A percentile compares a stretch with the other conserved stretches of the same genome.
Evolutionary conservation across 192 early-diverging fungal species (phyloP).

Genomic region (Obelidium mucronatum): DNA sequence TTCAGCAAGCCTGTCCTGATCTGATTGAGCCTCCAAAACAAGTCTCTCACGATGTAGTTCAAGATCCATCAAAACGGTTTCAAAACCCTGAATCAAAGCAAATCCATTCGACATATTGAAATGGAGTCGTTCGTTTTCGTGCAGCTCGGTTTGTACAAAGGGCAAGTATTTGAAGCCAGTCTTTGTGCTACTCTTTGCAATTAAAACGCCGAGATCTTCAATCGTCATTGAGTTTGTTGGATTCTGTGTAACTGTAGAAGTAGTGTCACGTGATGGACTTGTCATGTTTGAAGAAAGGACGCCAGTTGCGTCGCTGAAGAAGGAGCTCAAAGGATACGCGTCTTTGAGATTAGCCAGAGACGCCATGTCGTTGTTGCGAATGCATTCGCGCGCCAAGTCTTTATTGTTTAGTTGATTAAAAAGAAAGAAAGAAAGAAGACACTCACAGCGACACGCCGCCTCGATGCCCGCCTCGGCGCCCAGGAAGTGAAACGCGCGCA

Average conservation of each 20-base stretch:
- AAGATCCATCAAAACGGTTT: slow-evolving; percentile 27
- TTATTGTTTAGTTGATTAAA: background rate
- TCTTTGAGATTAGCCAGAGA: slow-evolving; percentile 16
- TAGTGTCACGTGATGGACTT: background rate
- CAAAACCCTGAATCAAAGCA: slow-evolving; percentile 26
- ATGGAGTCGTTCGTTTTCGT: slow-evolving; percentile 33
- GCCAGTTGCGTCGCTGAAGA: slow-evolving; percentile 19
- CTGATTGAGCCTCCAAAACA: slow-evolving; percentile 1
- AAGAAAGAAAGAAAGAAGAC: background rate
- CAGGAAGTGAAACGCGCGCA: slow-evolving; percentile 19
- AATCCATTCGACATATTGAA: slow-evolving; percentile 19
- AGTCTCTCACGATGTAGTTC: slow-evolving; percentile 19
- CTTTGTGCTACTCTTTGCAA: slow-evolving; percentile 27
- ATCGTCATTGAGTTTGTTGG: slow-evolving; percentile 34
- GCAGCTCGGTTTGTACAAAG: slow-evolving; percentile 24
- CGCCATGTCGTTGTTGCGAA: background rate
- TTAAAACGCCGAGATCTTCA: slow-evolving; percentile 28
- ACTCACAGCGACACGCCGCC: slow-evolving; percentile 17
- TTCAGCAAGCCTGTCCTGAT: background rate
- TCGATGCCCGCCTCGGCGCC: slow-evolving; percentile 13
- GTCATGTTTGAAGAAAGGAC: slow-evolving; percentile 20
- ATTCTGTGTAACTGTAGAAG: background rate
- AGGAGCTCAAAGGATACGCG: slow-evolving; percentile 1
- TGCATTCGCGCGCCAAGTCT: slow-evolving; percentile 26
- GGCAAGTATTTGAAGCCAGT: slow-evolving; percentile 6